Base-by-base conservation (phyloP, 768 basidiomycete genomes). In the Piloderma croceum region DNA sequence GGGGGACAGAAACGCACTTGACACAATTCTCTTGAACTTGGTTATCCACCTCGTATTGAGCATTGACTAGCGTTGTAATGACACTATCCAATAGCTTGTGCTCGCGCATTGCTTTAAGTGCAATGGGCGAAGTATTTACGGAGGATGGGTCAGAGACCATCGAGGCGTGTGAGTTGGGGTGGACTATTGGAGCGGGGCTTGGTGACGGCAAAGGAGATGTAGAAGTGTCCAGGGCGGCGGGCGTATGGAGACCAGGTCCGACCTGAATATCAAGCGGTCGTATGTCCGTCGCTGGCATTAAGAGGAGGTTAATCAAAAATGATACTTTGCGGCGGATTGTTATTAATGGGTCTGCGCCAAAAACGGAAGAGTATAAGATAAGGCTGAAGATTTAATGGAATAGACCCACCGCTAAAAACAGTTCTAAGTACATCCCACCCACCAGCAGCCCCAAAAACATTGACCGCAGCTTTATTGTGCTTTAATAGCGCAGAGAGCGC, bases 401-500 rank as follows among this genome's bases (percentile, higher is more conserved):
- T 6, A 9, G 7, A 49, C 62, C 15, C 21, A 81, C 85, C 83
- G 62, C 77, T 71, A 2, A 91, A 63, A 2, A 81, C 73, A 18
- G 63, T 63, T 13, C 73, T 69, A 4, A 92, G 60, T 17, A 64
- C 66, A 11, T 63, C 51, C 90, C 89, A 92, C 2, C 89, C 90
- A 32, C 69, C 67, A 3, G 60, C 51, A 5, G 67, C 61, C 1
- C 65, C 65, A 24, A 92, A 65, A 7, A 62, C 61, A 25, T 56
- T 47, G 2, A 91, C 77, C 1, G 88, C 88, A 3, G 75, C 66
- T 3, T 73, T 70, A 40, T 81, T 86, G 59, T 91, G 88, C 57
- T 86, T 90, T 37, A 92, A 59, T 0, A 86, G 53, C 1, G 85
- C 85, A 0, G 88, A 91, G 7, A 93, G 65, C 0, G 81, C 63